Evolutionary conservation across 2,329 filamentous ascomycete species (phyloP), one percentile per base, ranked within the genome.

Genomic region (Fusarium bactridioides): DNA sequence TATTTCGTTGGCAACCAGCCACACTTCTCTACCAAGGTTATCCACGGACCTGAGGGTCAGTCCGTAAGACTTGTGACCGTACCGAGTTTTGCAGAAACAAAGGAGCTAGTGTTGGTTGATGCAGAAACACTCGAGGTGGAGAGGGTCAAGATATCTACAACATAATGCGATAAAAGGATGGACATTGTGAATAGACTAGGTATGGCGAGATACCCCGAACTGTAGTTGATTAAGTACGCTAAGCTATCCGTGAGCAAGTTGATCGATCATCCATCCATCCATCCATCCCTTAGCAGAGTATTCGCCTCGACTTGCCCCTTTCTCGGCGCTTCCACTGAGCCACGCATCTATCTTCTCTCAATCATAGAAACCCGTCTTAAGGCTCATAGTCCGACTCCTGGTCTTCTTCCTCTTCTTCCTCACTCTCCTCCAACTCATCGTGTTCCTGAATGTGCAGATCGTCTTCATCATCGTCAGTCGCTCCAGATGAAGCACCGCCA

Each of bases 1-100:
- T 98, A 94, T 83, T 94, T 99, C 80, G 92, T 93, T 3, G 95
- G 95, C 21, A 94, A 93, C 76, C 94, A 97, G 80, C 91, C 94
- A 6, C 86, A 86, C 58, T 97, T 97, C 80, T 91, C 89, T 57
- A 95, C 92, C 6, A 89, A 87, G 35, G 81, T 92, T 3, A 91
- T 97, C 40, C 84, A 91, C 45, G 92, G 92, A 0, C 85, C 87
- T 0, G 85, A 90, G 3, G 91, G 90, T 2, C 92, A 97, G 80
- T 83, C 84, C 23, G 92, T 97, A 13, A 87, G 94, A 45, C 84
- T 98, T 7, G 84, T 99, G n/a, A 87, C 93, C 1, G 88, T 99
- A 43, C 97, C 97, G 1, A 91, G 88, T 27, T 99, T 98, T 79
- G 86, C 88, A 3, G 86, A 92, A 71, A 94, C 92, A 0, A 92